Base-by-base conservation (phyloP, 139 green algal species). In the Pseudopediastrum boryanum region DNA sequence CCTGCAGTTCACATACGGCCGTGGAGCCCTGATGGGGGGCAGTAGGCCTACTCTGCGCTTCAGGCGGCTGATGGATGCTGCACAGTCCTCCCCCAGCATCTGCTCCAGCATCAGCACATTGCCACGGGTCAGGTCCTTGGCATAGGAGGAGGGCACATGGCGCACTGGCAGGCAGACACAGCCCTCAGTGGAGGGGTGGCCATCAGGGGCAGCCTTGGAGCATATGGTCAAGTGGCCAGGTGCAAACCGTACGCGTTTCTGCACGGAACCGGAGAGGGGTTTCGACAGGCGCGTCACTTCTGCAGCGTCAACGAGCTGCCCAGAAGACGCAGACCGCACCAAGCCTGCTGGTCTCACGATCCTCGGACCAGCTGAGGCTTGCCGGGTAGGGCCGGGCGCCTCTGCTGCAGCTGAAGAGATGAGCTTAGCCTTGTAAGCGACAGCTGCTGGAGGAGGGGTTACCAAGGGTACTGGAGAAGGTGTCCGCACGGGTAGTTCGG, bases 1-100 rank as follows among this genome's bases (percentile, higher is more conserved):
- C 13, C 46, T 16, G 46, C 12, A 12, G 12, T 12, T 39, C 21
- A 71, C 44, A 41, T 74, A n/a, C 21, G 63, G 59, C 16, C 74
- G 46, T 19, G 74, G 46, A 13, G 74, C 39, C 29, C 59, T 63
- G 44, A 52, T 65, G 1, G 74, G 61, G 4, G 75, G 75, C 48
- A 82, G 75, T 41, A 86, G 35, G 1, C 81, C 81, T 35, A 83
- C 75, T 0, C 81, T 46, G 3, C 70, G n/a, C 76, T 83, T 86
- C 38, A 86, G 70, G 36, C 80, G 61, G n/a, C 27, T 61, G n/a
- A 82, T 44, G 7, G 64, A 76, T 29, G 50, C 44, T 44, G 56
- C 46, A 29, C 46, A 67, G 7, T 68, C 62, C 0, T 51, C 29
- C 0, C 70, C 76, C 50, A 83, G 56, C 21, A 83, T 52, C 23